These are phyloP conservation scores for Alternaria ethzedia DNA, from an alignment of 2,329 filamentous ascomycete genomes.

Conservation along the genomic window DNA sequence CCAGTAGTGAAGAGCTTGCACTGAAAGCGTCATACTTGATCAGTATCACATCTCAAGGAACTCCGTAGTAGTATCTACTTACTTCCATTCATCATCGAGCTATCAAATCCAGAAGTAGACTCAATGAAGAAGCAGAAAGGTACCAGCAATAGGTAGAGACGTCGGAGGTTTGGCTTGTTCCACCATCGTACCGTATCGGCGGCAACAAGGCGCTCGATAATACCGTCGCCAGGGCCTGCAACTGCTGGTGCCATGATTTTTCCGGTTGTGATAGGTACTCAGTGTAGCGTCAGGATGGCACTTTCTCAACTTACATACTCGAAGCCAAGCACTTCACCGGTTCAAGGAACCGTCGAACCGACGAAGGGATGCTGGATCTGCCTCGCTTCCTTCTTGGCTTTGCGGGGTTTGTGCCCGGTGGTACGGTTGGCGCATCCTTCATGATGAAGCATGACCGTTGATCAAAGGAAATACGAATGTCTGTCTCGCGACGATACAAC, in stretches of 20 bases:
- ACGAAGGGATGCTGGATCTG: neutral
- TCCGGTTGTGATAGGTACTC: neutral
- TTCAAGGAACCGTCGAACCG: neutral
- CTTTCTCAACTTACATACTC: neutral
- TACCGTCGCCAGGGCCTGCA: slow-evolving; percentile 26
- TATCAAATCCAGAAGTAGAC: slow-evolving; percentile 65
- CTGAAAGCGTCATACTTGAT: slow-evolving; percentile 49
- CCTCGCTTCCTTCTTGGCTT: slow-evolving; percentile 28
- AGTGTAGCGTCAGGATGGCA: neutral
- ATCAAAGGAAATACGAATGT: neutral
- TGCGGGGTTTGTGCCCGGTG: slow-evolving; percentile 18
- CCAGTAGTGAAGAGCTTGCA: slow-evolving; percentile 48
- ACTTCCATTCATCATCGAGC: neutral
- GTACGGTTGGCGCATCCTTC: slow-evolving; percentile 6
- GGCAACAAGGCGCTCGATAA: slow-evolving; percentile 40
- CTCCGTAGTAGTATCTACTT: neutral
- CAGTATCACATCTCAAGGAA: neutral
- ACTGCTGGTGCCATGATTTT: slow-evolving; percentile 30
- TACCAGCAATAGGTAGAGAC: slow-evolving; percentile 64
- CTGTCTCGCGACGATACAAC: neutral
- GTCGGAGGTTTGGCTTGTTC: slow-evolving; percentile 64
- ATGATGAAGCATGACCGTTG: neutral
- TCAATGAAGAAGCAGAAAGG: slow-evolving; percentile 68
- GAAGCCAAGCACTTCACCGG: slow-evolving; percentile 1
- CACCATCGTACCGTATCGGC: slow-evolving; percentile 59